Conservation (phyloP, 176 grass and related monocot genomes). For the barley (Hordeum vulgare) region DNA sequence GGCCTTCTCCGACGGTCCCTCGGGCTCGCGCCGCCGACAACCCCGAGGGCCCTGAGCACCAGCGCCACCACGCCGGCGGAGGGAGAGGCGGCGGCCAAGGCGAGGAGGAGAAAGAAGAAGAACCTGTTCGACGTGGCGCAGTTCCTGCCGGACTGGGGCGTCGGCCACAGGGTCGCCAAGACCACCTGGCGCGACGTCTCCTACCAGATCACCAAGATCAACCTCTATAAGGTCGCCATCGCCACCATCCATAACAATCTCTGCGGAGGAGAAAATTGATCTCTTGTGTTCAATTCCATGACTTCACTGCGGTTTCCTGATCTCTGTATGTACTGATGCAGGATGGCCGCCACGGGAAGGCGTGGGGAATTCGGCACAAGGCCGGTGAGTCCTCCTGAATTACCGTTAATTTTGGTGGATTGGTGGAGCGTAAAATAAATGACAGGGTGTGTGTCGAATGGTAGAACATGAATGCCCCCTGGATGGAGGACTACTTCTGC, state of each 20-base stretch:
- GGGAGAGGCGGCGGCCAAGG: constrained; percentile 15
- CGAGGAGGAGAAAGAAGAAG: constrained; percentile 73
- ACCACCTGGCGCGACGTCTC: constrained; percentile 86
- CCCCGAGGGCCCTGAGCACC: constrained; percentile 28
- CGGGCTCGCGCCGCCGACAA: neutral
- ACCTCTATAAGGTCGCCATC: constrained; percentile 74
- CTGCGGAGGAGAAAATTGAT: neutral
- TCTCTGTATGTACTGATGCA: constrained; percentile 1
- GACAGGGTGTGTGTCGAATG: neutral
- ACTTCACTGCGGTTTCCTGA: neutral
- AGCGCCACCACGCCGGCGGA: neutral
- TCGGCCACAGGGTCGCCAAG: constrained; percentile 88
- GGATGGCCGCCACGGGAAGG: constrained; percentile 88
- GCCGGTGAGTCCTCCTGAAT: constrained; percentile 42
- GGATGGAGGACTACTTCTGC: neutral
- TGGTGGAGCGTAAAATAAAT: neutral
- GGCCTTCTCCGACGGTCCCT: constrained; percentile 24
- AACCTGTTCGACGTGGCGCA: constrained; percentile 85
- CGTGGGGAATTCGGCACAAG: constrained; percentile 83
- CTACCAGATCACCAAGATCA: constrained; percentile 88
- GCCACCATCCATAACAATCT: neutral
- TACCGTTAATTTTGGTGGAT: neutral
- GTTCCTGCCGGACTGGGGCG: constrained; percentile 79
- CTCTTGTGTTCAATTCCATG: neutral
- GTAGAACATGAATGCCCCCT: neutral